Evolutionary conservation across 805 yeast genomes (phyloP).

Genomic region (Komagataella populi): DNA sequence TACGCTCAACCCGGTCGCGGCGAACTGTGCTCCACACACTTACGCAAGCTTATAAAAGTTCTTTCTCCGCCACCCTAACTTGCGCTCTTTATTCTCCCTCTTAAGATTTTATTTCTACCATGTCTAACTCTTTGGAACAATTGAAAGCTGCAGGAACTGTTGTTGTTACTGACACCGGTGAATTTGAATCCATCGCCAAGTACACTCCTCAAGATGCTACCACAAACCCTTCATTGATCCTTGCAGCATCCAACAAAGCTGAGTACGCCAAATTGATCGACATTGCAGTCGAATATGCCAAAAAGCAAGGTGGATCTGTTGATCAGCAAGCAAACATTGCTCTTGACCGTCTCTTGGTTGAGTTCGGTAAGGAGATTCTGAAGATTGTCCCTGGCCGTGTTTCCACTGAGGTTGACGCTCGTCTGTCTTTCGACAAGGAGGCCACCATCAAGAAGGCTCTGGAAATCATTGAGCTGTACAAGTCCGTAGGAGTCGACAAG

Average conservation of each 20-base stretch:
- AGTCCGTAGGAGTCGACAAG: constrained; percentile 71
- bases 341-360: constrained; percentile 84
- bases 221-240: constrained; percentile 93
- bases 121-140: constrained; percentile 67
- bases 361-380: constrained; percentile 89
- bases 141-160: constrained; percentile 91
- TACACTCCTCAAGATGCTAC: constrained; percentile 99
- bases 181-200: constrained; percentile 93
- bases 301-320: constrained; percentile 39
- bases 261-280: constrained; percentile 86
- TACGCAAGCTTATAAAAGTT: neutral
- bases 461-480: constrained; percentile 77
- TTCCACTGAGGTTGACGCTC: constrained; percentile 98
- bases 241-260: constrained; percentile 88
- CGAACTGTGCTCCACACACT: neutral
- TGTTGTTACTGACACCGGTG: constrained; percentile 98
- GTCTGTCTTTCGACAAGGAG: constrained; percentile 90
- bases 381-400: constrained; percentile 97
- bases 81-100: neutral
- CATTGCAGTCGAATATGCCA: constrained; percentile 79
- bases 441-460: constrained; percentile 91
- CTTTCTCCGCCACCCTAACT: neutral
- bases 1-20: neutral
- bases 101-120: constrained; percentile 3
- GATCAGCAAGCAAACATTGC: constrained; percentile 72